A percentile compares a stretch with the other conserved stretches of the same genome.
Evolutionary conservation across 768 basidiomycete genomes (phyloP).

Genomic region (Rhodosporidiobolus sp.): DNA sequence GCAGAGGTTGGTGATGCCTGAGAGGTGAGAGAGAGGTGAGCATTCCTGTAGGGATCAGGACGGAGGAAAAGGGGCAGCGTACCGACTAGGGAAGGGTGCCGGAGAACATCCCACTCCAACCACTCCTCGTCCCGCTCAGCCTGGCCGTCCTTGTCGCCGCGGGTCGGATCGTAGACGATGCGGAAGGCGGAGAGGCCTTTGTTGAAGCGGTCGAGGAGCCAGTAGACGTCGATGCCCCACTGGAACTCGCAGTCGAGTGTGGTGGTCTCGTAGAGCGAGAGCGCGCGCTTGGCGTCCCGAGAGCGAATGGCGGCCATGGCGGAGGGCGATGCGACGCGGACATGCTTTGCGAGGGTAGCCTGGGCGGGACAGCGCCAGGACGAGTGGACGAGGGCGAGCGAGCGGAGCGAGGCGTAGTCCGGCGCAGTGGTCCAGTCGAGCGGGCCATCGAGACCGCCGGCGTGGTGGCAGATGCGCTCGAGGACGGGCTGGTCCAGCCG

Average conservation of each 20-base stretch:
- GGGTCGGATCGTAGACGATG: constrained; percentile 22
- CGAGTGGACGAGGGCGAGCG: constrained; percentile 12
- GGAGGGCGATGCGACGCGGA: constrained; percentile 3
- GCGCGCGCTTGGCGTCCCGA: constrained; percentile 16
- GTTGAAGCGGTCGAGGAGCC: constrained; percentile 28
- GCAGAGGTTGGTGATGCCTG: constrained; percentile 24
- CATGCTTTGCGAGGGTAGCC: constrained; percentile 11
- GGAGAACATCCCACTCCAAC: constrained; percentile 28
- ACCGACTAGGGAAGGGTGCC: constrained; percentile 26
- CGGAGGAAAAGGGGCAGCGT: not conserved
- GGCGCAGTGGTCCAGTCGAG: constrained; percentile 11
- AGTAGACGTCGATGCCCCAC: constrained; percentile 27
- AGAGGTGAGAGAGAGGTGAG: too few species aligned
- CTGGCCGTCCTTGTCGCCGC: constrained; percentile 17
- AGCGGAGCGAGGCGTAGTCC: constrained; percentile 16
- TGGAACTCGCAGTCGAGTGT: constrained; percentile 20
- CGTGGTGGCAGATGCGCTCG: constrained; percentile 15
- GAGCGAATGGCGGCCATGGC: constrained; percentile 25
- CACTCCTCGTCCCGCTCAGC: constrained; percentile 32
- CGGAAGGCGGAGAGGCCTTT: constrained; percentile 14
- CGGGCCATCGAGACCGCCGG: constrained; percentile 2
- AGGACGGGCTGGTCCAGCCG: constrained; percentile 13
- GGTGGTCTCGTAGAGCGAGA: constrained; percentile 10
- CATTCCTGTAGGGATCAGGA: not conserved
- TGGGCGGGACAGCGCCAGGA: constrained; percentile 20